A percentile compares a stretch with the other conserved stretches of the same genome.
These are phyloP conservation scores for Xylaria hypoxylon DNA, from an alignment of 2,329 filamentous ascomycete genomes.

Conservation along the genomic window DNA sequence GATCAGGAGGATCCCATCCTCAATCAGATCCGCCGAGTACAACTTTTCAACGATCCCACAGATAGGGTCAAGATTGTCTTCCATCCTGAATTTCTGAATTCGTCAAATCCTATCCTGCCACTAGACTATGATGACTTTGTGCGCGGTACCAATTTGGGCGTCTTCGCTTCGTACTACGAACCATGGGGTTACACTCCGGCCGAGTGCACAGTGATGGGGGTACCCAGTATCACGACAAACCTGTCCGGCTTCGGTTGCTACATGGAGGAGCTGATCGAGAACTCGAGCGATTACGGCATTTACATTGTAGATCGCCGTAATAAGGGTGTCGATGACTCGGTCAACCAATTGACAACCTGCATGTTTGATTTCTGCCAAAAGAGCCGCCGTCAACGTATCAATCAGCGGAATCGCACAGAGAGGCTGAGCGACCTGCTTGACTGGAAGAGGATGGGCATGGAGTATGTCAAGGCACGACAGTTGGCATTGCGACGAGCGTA, in stretches of 20 bases:
- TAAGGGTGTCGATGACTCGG: slow-evolving; percentile 96
- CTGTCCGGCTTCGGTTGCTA: slow-evolving; percentile 98
- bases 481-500: slow-evolving; percentile 92
- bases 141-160: slow-evolving; percentile 92
- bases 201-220: slow-evolving; percentile 98
- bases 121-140: slow-evolving; percentile 99
- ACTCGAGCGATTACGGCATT: slow-evolving; percentile 97
- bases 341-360: slow-evolving; percentile 90
- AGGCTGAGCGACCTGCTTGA: slow-evolving; percentile 93
- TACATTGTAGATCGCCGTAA: slow-evolving; percentile 97
- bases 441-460: slow-evolving; percentile 99
- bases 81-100: slow-evolving; percentile 97
- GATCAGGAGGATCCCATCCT: slow-evolving; percentile 93
- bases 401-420: slow-evolving; percentile 97
- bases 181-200: slow-evolving; percentile 99
- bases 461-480: slow-evolving; percentile 98
- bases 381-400: slow-evolving; percentile 96
- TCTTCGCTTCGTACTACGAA: slow-evolving; percentile 98
- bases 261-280: slow-evolving; percentile 99
- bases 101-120: slow-evolving; percentile 92
- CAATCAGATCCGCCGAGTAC: slow-evolving; percentile 94
- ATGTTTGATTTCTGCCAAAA: slow-evolving; percentile 97
- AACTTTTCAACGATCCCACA: slow-evolving; percentile 94
- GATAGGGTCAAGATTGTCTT: slow-evolving; percentile 98
- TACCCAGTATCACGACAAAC: slow-evolving; percentile 98